These are phyloP conservation scores for Cairneyella variabilis DNA, from an alignment of 495 filamentous ascomycete genomes.

Conservation along the genomic window DNA sequence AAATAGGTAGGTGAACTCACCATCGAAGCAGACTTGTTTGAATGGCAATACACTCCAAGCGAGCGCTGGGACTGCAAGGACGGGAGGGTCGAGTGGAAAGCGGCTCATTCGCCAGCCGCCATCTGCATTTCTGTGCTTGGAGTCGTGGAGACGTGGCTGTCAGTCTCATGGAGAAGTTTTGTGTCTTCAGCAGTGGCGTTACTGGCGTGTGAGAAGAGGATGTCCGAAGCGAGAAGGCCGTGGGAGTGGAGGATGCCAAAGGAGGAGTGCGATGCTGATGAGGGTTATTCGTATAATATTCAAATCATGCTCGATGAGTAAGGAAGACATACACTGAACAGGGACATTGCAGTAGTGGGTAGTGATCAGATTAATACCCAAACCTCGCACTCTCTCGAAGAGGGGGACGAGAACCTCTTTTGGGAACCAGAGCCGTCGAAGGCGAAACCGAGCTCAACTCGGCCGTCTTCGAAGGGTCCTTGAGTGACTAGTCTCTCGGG, in stretches of 20 bases:
- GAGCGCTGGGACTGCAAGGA: slow-evolving; percentile 29
- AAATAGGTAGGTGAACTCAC: too few relatives aligned
- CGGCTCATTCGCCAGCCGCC: slow-evolving; percentile 16
- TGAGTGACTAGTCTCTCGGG: slow-evolving; percentile 30
- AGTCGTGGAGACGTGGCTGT: slow-evolving; percentile 33
- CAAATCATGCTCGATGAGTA: not conserved
- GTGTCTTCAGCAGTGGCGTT: slow-evolving; percentile 26
- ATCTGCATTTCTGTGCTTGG: slow-evolving; percentile 43
- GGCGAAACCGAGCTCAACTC: slow-evolving; percentile 38
- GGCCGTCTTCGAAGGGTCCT: slow-evolving; percentile 34
- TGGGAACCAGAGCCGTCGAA: slow-evolving; percentile 38
- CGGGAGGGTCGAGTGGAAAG: slow-evolving; percentile 14
- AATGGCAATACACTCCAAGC: slow-evolving; percentile 49
- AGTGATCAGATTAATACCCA: slow-evolving; percentile 35
- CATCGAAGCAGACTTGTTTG: slow-evolving; percentile 35
- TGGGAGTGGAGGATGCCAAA: slow-evolving; percentile 31
- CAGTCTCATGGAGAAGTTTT: slow-evolving; percentile 22
- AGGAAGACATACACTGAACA: slow-evolving; percentile 19
- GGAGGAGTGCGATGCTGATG: slow-evolving; percentile 11
- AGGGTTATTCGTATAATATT: not conserved
- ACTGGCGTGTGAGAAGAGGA: slow-evolving; percentile 38
- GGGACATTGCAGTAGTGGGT: slow-evolving; percentile 33
- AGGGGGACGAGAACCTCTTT: slow-evolving; percentile 30
- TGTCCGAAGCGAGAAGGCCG: slow-evolving; percentile 31
- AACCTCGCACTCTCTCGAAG: slow-evolving; percentile 27